phyloP scores from a whole-genome alignment of 495 filamentous ascomycete species.

The Aspergillus wentii region DNA sequence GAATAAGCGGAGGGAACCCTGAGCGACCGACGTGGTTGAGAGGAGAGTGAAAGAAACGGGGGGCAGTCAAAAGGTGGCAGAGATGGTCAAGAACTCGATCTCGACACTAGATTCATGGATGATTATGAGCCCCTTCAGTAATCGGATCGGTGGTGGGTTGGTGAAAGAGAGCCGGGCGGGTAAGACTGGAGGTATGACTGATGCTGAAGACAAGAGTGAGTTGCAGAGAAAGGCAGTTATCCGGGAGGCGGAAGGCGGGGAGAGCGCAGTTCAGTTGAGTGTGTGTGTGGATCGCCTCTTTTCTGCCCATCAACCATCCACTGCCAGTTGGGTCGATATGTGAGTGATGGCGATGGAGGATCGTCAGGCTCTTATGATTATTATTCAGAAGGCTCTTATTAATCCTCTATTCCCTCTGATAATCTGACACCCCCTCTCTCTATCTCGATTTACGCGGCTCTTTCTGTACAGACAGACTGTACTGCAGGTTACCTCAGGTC shows the following conservation, averaged over 20 bases:
- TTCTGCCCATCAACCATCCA: too few species aligned
- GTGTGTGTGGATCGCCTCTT: neutral
- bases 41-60: too few species aligned
- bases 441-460: too few species aligned
- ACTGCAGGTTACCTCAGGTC: constrained; percentile 10
- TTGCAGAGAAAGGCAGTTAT: constrained; percentile 2
- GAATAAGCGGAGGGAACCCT: constrained; percentile 18
- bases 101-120: constrained; percentile 18
- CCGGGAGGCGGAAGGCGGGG: constrained; percentile 24
- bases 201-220: constrained; percentile 9
- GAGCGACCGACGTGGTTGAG: constrained; percentile 16
- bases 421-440: neutral
- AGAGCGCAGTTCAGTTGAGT: constrained; percentile 13
- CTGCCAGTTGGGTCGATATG: too few species aligned
- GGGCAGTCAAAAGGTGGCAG: constrained; percentile 6
- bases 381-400: too few species aligned
- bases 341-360: too few species aligned
- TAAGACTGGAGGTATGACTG: constrained; percentile 1
- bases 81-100: constrained; percentile 21
- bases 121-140: neutral
- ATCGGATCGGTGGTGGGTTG: neutral
- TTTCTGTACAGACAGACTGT: too few species aligned
- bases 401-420: neutral
- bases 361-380: too few species aligned
- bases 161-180: neutral